Base-by-base conservation (phyloP, 164 flowering plant genomes). In the Vitis riparia region DNA sequence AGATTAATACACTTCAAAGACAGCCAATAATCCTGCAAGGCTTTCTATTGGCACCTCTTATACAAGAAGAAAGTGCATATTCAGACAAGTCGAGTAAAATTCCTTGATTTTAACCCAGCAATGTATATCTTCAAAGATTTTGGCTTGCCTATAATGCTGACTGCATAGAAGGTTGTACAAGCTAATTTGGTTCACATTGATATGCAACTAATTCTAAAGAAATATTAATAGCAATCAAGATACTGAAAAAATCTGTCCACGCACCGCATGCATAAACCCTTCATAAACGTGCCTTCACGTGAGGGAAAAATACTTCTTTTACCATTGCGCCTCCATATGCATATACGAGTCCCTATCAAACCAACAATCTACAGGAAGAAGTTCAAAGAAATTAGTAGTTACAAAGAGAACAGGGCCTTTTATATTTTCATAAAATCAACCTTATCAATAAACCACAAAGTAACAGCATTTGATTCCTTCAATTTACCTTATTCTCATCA, bases 211-310 rank as follows among this genome's bases (percentile, higher is more conserved):
- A 15, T 44, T 32, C 16, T 15, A 8, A 47, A 32, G 1, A 16
- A 8, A 53, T 53, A n/a, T 53, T 53, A 14, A 60, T 60, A 6
- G 50, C 14, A 27, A 47, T 59, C 16, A 15, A 63, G 11, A 55
- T 30, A 11, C 14, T 10, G 51, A 51, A 27, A 58, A n/a, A 9
- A 68, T 72, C 17, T 17, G 9, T 68, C 17, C 70, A 82, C 84
- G 11, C 73, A 94, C 98, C 99, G 88, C 96, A 95, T 88, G 49
- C 98, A 95, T 75, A 85, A 74, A 61, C 96, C 97, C 68, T 82
- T 91, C 6, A 82, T 3, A 76, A 89, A 83, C 62, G 86, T 75
- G 76, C 91, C 93, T 73, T 86, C 91, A 73, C 66, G 81, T 12
- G 94, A 78, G 19, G 91, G 92, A 81, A 92, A 87, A 67, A 90